Evolutionary conservation across 257 asterid species (phyloP).

Genomic region (Linaria vulgaris): DNA sequence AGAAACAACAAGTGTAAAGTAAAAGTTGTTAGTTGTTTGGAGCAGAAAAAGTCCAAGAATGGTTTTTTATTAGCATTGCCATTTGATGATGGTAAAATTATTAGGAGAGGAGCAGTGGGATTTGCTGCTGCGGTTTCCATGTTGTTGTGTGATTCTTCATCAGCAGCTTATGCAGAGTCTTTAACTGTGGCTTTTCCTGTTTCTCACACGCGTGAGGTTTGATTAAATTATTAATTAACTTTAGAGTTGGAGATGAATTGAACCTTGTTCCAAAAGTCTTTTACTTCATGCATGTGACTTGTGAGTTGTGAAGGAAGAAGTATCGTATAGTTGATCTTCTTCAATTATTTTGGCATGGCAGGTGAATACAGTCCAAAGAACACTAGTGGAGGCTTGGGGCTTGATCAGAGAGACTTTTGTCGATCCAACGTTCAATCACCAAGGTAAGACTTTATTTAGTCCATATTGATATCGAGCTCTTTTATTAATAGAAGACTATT

Average conservation of each 20-base stretch:
- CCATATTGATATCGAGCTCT: too few relatives aligned
- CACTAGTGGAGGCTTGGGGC: slow-evolving; percentile 97
- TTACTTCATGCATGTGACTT: too few relatives aligned
- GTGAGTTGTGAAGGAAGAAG: too few relatives aligned
- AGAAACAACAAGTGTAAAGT: slow-evolving; percentile 33
- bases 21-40: slow-evolving; percentile 24
- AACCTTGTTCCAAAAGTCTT: neutral
- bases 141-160: slow-evolving; percentile 54
- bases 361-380: slow-evolving; percentile 91
- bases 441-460: slow-evolving; percentile 57
- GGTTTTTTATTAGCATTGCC: slow-evolving; percentile 3
- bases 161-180: slow-evolving; percentile 74
- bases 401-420: slow-evolving; percentile 87
- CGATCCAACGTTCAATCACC: slow-evolving; percentile 98
- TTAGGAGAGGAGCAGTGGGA: slow-evolving; percentile 59
- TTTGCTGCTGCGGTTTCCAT: slow-evolving; percentile 70
- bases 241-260: neutral
- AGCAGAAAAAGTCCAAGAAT: slow-evolving; percentile 26
- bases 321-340: too few relatives aligned
- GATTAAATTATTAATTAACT: too few relatives aligned
- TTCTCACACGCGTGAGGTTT: slow-evolving; percentile 90
- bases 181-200: slow-evolving; percentile 88
- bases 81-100: slow-evolving; percentile 32
- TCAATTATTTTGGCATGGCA: slow-evolving; percentile 38
- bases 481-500: too few relatives aligned